Base-by-base conservation (phyloP, 139 green algal genomes). In the Chlorella sp. region DNA sequence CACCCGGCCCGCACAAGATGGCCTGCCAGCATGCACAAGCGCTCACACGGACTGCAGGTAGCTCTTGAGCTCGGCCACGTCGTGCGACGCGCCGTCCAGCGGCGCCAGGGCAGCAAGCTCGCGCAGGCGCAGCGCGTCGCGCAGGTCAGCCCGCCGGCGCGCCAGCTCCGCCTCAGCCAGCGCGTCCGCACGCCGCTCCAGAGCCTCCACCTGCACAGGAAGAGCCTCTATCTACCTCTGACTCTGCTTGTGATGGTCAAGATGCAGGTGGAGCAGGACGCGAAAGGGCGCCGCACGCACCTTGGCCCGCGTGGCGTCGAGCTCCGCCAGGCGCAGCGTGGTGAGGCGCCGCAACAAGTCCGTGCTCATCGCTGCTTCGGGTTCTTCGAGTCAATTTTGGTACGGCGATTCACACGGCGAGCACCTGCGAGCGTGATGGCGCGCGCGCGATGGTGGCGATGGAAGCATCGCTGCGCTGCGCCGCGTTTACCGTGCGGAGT, bases 31-130 rank as follows among this genome's bases (percentile, higher is more conserved):
- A n/a, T n/a, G n/a, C n/a, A n/a, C n/a, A n/a, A n/a, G n/a, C n/a
- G n/a, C n/a, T n/a, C n/a, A n/a, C n/a, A 51, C 49, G 26, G 24
- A 67, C 74, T 85, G 74, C 50, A 85, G 68, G 74, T 85, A 74
- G 26, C 61, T 42, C 60, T 73, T 71, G 32, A 85, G 69, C 71
- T 85, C 74, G 0, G 71, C 35, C 20, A 85, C 71, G 34, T 75
- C 36, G 31, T 73, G n/a, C 2, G 22, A 27, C 60, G 76, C 73
- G 67, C 76, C 74, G 0, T 17, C 10, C 42, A 55, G 42, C n/a
- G n/a, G n/a, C n/a, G n/a, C n/a, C 17, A 26, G 42, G 17, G 42
- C 10, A 17, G 10, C 42, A 10, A 55, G 42, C 17, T 55, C 42
- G 10, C 42, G 10, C 10, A 26, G 17, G 42, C 42, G 42, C 17